phyloP scores from a whole-genome alignment of 768 basidiomycete species.

The Tricholoma terreum region DNA sequence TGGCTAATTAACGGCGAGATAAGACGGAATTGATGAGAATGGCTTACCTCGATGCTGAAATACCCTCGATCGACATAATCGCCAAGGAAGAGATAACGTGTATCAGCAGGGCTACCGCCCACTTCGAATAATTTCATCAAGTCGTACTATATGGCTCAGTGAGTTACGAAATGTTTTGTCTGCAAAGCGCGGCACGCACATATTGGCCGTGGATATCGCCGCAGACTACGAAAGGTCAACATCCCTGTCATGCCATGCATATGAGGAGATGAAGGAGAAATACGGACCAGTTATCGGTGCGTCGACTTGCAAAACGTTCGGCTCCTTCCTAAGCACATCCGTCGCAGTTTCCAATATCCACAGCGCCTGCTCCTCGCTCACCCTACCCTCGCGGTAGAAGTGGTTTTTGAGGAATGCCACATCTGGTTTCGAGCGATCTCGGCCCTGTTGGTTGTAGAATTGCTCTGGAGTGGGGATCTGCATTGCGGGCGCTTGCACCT shows the following conservation, averaged over 20 bases:
- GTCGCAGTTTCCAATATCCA: constrained; percentile 91
- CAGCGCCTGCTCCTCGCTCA: constrained; percentile 93
- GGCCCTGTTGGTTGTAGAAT: constrained; percentile 72
- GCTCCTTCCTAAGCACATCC: constrained; percentile 77
- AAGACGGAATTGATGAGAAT: background rate
- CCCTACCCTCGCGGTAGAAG: constrained; percentile 92
- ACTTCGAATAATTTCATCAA: constrained; percentile 96
- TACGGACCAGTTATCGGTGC: constrained; percentile 92
- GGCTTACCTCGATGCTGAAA: constrained; percentile 83
- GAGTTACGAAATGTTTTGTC: constrained; percentile 1
- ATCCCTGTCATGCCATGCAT: background rate
- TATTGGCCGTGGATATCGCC: constrained; percentile 99
- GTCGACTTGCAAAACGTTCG: constrained; percentile 91
- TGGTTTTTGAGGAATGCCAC: constrained; percentile 98
- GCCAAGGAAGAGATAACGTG: constrained; percentile 87
- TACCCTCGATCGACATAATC: constrained; percentile 94
- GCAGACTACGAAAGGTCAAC: constrained; percentile 56
- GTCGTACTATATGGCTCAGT: constrained; percentile 61
- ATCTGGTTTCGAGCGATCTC: constrained; percentile 89
- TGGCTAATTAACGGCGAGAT: constrained; percentile 7
- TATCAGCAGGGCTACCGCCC: constrained; percentile 91
- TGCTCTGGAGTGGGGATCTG: constrained; percentile 86
- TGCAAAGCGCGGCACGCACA: constrained; percentile 46
- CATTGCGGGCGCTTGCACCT: constrained; percentile 99
- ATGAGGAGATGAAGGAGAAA: constrained; percentile 4